These are phyloP conservation scores for Aspergillus oerlinghausenensis DNA, from an alignment of 2,329 filamentous ascomycete genomes.

Conservation along the genomic window DNA sequence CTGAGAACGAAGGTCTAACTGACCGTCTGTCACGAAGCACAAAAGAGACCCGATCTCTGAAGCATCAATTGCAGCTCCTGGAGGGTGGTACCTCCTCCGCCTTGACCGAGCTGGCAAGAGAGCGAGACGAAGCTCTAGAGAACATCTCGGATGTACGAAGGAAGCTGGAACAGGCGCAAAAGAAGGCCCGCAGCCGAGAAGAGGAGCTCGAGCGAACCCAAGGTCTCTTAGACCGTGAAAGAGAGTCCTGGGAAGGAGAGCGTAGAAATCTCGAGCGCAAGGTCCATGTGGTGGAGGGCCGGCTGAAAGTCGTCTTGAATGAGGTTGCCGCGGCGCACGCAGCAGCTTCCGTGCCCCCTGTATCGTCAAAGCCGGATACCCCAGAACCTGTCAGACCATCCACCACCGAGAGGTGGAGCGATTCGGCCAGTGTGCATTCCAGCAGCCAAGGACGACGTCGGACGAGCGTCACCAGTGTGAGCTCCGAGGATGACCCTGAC, in stretches of 20 bases:
- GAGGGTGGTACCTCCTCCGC: constrained; percentile 87
- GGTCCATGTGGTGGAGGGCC: constrained; percentile 82
- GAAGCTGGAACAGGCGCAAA: constrained; percentile 72
- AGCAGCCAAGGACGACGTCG: constrained; percentile 61
- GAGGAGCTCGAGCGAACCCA: constrained; percentile 77
- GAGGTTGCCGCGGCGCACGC: constrained; percentile 59
- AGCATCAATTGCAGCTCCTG: constrained; percentile 78
- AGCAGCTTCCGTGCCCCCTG: constrained; percentile 25
- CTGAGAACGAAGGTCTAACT: constrained; percentile 69
- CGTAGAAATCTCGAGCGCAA: constrained; percentile 77
- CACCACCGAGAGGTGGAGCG: constrained; percentile 52
- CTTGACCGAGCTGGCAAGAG: constrained; percentile 73
- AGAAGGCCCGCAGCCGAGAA: constrained; percentile 72
- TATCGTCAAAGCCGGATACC: constrained; percentile 52
- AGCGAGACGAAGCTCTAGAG: constrained; percentile 79
- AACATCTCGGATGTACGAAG: constrained; percentile 66
- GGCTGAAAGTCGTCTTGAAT: constrained; percentile 76
- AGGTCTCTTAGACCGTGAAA: constrained; percentile 77
- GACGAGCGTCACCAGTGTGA: constrained; percentile 51
- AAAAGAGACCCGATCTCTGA: constrained; percentile 75
- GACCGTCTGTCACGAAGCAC: constrained; percentile 57
- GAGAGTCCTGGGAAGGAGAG: constrained; percentile 78
- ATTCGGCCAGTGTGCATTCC: constrained; percentile 68
- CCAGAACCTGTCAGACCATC: constrained; percentile 61
- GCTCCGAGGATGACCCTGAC: constrained; percentile 44